phyloP scores from a whole-genome alignment of 2,329 filamentous ascomycete species.

The Calonectria pteridis region DNA sequence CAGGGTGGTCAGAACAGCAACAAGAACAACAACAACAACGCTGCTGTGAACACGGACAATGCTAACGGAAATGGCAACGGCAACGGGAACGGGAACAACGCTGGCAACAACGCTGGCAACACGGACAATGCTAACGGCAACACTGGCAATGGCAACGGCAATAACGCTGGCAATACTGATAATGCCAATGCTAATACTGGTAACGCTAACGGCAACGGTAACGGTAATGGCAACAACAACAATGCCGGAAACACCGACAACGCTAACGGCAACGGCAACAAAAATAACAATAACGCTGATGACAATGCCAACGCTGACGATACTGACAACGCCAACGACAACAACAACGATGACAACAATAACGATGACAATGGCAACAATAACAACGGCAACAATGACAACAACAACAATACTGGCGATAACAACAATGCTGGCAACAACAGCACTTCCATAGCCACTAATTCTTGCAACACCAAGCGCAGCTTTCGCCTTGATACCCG shows the following conservation, averaged over 20 bases:
- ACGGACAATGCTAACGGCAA: neutral
- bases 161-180: neutral
- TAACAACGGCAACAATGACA: neutral
- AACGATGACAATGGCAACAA: neutral
- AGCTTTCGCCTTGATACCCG: neutral
- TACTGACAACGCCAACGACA: neutral
- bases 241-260: neutral
- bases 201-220: neutral
- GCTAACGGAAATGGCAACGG: neutral
- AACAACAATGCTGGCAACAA: neutral
- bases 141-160: neutral
- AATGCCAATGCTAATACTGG: neutral
- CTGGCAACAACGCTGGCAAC: neutral
- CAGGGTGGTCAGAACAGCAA: neutral
- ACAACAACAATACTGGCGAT: neutral
- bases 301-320: neutral
- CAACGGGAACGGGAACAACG: neutral
- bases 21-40: neutral
- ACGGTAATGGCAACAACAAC: neutral
- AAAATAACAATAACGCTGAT: neutral
- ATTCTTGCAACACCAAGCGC: neutral
- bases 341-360: neutral
- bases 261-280: neutral
- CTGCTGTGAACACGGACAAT: neutral
- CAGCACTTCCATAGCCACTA: neutral